Evolutionary conservation across 2,329 filamentous ascomycete species (phyloP).

Genomic region (Phialocephala sp.): DNA sequence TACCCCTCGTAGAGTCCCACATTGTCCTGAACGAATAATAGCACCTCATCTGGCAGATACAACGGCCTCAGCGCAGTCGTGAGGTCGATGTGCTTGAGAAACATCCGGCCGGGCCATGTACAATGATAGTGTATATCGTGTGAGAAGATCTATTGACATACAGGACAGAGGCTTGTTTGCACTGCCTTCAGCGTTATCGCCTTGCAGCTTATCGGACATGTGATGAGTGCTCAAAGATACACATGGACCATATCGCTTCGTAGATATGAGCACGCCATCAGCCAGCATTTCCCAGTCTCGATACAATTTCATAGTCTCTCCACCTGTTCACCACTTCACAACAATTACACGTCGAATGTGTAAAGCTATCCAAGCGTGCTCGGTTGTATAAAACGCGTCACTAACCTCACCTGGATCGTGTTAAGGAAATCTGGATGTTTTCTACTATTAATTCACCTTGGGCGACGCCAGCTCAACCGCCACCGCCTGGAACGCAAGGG

Average conservation of each 20-base stretch:
- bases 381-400: constrained; percentile 28
- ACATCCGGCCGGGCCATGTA: constrained; percentile 77
- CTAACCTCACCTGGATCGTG: constrained; percentile 35
- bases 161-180: constrained; percentile 1
- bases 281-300: not conserved
- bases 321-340: not conserved
- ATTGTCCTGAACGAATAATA: constrained; percentile 96
- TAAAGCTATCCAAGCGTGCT: not conserved
- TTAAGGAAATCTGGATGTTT: constrained; percentile 33
- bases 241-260: not conserved
- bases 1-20: constrained; percentile 98
- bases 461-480: constrained; percentile 39
- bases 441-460: constrained; percentile 42
- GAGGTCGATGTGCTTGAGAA: constrained; percentile 92
- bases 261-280: not conserved
- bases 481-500: constrained; percentile 48
- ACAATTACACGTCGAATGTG: constrained; percentile 4
- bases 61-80: constrained; percentile 94
- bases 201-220: constrained; percentile 14
- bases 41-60: constrained; percentile 89
- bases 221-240: constrained; percentile 3
- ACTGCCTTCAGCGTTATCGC: constrained; percentile 18
- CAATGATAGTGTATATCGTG: constrained; percentile 10
- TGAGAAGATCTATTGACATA: constrained; percentile 12
- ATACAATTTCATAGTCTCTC: constrained; percentile 5